These are phyloP conservation scores for Pichia nanzhaoensis DNA, from an alignment of 805 yeast species.

Conservation along the genomic window DNA sequence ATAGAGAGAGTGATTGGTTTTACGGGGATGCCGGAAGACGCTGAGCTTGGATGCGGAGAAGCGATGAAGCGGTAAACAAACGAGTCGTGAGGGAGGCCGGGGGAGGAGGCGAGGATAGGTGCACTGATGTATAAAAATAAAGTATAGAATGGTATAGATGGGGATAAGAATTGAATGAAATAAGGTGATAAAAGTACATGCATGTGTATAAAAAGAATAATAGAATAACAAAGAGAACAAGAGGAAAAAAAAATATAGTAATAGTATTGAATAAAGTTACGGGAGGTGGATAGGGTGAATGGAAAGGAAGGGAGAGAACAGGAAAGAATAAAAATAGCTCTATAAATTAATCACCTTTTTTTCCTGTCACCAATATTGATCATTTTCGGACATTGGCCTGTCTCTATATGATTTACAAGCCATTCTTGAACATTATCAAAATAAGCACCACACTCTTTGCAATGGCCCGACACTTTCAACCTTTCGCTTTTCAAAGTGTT, in stretches of 20 bases:
- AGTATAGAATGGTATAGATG: too few species aligned
- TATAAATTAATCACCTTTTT: not conserved
- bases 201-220: not conserved
- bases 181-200: not conserved
- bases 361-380: constrained; percentile 10
- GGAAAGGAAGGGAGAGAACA: not conserved
- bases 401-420: constrained; percentile 69
- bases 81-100: too few species aligned
- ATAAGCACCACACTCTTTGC: constrained; percentile 65
- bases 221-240: not conserved
- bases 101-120: too few species aligned
- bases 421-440: constrained; percentile 73
- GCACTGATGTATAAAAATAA: too few species aligned
- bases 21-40: too few species aligned
- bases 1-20: too few species aligned
- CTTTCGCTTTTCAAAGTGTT: constrained; percentile 82
- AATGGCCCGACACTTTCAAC: constrained; percentile 57
- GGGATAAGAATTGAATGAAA: not conserved
- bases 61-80: too few species aligned
- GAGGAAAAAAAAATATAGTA: not conserved
- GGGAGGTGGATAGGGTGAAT: too few species aligned
- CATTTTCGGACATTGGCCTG: constrained; percentile 31
- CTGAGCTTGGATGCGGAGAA: too few species aligned
- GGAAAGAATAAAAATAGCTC: too few species aligned
- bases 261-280: too few species aligned